Evolutionary conservation across 2,329 filamentous ascomycete genomes (phyloP), one percentile per base, ranked within the genome.

Genomic region (Ophiosphaerella narmari): DNA sequence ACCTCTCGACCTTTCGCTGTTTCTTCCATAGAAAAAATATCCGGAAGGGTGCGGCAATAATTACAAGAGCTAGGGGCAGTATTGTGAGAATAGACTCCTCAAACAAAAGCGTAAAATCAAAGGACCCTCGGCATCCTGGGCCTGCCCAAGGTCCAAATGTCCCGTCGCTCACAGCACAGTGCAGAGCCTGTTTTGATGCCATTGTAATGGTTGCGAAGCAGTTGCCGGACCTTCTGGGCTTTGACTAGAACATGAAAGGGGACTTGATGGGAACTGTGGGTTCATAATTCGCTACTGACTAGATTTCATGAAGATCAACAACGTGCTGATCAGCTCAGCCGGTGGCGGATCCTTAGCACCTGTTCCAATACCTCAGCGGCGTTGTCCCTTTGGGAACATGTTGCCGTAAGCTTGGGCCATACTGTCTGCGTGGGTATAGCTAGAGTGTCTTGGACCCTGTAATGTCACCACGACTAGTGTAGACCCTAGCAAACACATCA

Each of bases 81-180:
- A 74, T 65, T 1, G 66, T 68, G 23, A 75, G 60, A 32, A 74
- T 56, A 8, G 65, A 41, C 23, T 73, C 65, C 38, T 73, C 68
- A 47, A 75, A 75, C 11, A 70, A 58, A 24, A 74, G 52, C 13
- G 72, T 73, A 38, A 75, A 74, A 38, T 74, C 72, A 41, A 75
- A 75, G 4, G 65, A 66, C 41, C 68, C 69, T 44, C 72, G 66
- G 56, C 68, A 71, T 16, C 53, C 4, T 23, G 44, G 43, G 18
- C 65, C 68, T 43, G 65, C 68, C 32, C 60, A 69, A 5, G 69
- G 69, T 37, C 69, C 68, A 35, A 72, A 67, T 12, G 59, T 68
- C 42, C 67, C 54, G 57, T 72, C 69, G 26, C 68, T 52, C 24
- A 50, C 51, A 14, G 54, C 50, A 57, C 66, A 68, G 26, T 50